Conservation (phyloP, 2,329 filamentous ascomycete species). For the Dothiorella sarmentorum region DNA sequence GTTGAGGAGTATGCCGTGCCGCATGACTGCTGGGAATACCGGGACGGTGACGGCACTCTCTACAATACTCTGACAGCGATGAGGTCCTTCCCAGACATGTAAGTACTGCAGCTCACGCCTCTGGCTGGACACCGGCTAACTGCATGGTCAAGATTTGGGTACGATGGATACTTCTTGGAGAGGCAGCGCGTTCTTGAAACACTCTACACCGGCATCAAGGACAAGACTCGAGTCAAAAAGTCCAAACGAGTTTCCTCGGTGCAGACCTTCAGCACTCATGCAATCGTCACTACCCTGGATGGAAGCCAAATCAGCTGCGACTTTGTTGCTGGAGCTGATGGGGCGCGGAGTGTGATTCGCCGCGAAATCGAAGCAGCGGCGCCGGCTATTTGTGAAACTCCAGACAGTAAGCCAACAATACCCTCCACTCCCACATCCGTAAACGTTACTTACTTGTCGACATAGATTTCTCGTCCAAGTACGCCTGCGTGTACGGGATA, state of each 20-base stretch:
- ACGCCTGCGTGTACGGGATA: slow-evolving; percentile 12
- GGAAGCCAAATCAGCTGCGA: slow-evolving; percentile 13
- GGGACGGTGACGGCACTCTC: slow-evolving; percentile 18
- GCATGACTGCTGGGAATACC: not conserved
- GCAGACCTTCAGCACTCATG: not conserved
- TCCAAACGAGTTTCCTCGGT: slow-evolving; percentile 14
- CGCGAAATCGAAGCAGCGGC: slow-evolving; percentile 9
- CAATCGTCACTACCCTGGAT: not conserved
- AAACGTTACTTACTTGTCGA: slow-evolving; percentile 11
- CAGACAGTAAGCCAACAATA: not conserved
- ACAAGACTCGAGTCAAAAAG: slow-evolving; percentile 24
- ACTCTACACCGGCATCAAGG: slow-evolving; percentile 25
- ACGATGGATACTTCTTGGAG: slow-evolving; percentile 25
- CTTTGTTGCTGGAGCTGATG: slow-evolving; percentile 19
- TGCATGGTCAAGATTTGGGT: not conserved
- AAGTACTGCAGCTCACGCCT: not conserved
- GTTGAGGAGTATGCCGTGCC: slow-evolving; percentile 6
- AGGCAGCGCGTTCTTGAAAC: slow-evolving; percentile 26
- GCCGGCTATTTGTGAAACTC: not conserved
- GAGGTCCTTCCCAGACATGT: not conserved
- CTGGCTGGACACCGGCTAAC: not conserved
- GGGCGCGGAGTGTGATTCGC: slow-evolving; percentile 9
- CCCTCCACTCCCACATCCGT: slow-evolving; percentile 18
- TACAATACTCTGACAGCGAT: slow-evolving; percentile 19
- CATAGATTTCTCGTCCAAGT: slow-evolving; percentile 15